These are phyloP conservation scores for Saitozyma sp. DNA, from an alignment of 768 basidiomycete species.

Conservation along the genomic window DNA sequence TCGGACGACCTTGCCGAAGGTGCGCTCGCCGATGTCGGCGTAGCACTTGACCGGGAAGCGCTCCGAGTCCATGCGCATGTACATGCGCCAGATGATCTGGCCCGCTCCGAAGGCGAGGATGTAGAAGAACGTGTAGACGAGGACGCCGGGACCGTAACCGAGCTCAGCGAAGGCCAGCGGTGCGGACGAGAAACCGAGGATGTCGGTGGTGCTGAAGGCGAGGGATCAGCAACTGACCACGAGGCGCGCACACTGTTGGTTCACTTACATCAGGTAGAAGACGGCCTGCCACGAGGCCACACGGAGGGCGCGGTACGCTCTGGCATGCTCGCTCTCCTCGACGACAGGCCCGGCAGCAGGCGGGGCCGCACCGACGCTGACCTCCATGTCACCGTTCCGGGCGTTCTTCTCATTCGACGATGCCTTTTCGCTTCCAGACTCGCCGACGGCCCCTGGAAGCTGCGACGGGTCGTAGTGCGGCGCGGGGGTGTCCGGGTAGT, in stretches of 20 bases:
- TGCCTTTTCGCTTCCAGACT: not conserved
- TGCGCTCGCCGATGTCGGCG: not conserved
- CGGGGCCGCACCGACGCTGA: no score
- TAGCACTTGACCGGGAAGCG: conserved; percentile 1
- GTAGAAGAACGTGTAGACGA: conserved; percentile 2
- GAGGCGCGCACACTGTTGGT: not conserved
- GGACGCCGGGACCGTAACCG: conserved; percentile 2
- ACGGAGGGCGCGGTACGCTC: conserved; percentile 1
- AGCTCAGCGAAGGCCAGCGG: not conserved
- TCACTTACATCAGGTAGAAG: conserved; percentile 1
- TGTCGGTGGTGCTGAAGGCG: not conserved
- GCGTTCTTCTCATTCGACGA: not conserved
- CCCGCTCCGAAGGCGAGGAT: not conserved
- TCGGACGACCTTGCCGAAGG: not conserved
- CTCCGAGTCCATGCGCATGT: not conserved
- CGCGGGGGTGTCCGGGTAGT: not conserved
- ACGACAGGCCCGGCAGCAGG: no score
- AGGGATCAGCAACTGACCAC: no score
- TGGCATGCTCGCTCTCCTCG: not conserved
- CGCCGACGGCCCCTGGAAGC: not conserved
- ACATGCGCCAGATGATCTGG: not conserved
- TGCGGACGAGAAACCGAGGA: conserved; percentile 2
- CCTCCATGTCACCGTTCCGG: no score
- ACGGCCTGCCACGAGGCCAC: not conserved
- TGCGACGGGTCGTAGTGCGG: not conserved